These are phyloP conservation scores for Anethum foeniculum DNA, from an alignment of 140 eudicot genomes.

Conservation along the genomic window DNA sequence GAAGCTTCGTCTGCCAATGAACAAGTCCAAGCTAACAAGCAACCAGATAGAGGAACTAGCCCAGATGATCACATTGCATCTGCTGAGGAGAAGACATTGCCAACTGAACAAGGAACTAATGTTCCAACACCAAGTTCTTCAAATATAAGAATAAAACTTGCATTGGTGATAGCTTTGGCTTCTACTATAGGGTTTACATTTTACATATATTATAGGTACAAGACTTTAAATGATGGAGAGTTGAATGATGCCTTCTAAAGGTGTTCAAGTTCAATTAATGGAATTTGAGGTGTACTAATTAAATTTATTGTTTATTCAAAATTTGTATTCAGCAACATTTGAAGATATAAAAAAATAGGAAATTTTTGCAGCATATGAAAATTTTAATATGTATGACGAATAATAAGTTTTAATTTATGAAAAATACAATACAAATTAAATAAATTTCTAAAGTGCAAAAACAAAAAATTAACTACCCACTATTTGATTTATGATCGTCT, in stretches of 20 bases:
- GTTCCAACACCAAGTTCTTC: constrained; percentile 20
- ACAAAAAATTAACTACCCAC: no score
- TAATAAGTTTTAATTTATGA: no score
- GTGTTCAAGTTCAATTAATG: neutral
- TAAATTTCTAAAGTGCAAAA: no score
- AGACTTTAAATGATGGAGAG: neutral
- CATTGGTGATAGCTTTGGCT: constrained; percentile 21
- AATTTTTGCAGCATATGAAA: no score
- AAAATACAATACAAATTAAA: no score
- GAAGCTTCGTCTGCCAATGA: neutral
- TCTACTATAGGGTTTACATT: constrained; percentile 25
- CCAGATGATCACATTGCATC: neutral
- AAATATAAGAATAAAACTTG: constrained; percentile 28
- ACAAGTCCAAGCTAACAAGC: neutral
- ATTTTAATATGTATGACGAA: no score
- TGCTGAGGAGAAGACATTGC: neutral
- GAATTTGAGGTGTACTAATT: neutral
- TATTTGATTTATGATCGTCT: no score
- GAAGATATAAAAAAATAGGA: no score
- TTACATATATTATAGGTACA: constrained; percentile 36
- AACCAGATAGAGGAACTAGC: constrained; percentile 10
- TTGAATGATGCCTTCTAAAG: neutral
- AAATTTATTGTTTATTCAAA: neutral
- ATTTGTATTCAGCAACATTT: no score
- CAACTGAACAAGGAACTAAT: neutral